Base-by-base conservation (phyloP, 352 stramenopile species). In the Pythium guiyangense region DNA sequence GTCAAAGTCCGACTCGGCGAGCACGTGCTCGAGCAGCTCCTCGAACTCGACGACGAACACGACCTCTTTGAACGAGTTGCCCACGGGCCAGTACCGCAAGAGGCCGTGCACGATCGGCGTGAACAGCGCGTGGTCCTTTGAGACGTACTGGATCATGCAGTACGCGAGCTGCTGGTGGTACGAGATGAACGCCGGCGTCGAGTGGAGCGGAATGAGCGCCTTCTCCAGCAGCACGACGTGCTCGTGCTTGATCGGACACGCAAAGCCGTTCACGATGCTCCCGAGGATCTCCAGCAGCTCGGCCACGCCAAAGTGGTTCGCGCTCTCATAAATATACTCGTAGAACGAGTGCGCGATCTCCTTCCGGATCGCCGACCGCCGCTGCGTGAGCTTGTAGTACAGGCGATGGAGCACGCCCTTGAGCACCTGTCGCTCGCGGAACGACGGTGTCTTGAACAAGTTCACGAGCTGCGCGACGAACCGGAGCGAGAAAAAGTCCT, bases 321-420 rank as follows among this genome's bases (percentile, higher is more conserved):
- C 85, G 31, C 72, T 91, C 79, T 96, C 86, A 90, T 96, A 96
- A 88, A 94, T 92, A 89, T 93, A 96, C 79, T 91, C 84, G 74
- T 92, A 94, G 60, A 96, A 94, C 56, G 84, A 74, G 64, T 94
- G 71, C 58, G 84, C 79, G 69, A 96, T 94, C 65, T 92, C 82
- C 65, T 90, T 90, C 50, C 86, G 82, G 71, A 96, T 94, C 18
- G 83, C 76, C 57, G 84, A 88, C 34, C 86, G 84, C 37, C 85
- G 86, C 70, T 96, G 83, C 55, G 84, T 94, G 52, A 96, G 76
- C 70, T 94, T 96, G 79, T 94, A 94, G 69, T 96, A 96, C 64
- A 96, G 59, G 50, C 84, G 80, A 71, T 94, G 83, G 52, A 93
- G 78, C 60, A 94, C 81, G 39, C 80, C 80, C 66, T 94, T 94